Conservation (phyloP, 768 basidiomycete genomes). For the Gloeopeniophorella convolvens region DNA sequence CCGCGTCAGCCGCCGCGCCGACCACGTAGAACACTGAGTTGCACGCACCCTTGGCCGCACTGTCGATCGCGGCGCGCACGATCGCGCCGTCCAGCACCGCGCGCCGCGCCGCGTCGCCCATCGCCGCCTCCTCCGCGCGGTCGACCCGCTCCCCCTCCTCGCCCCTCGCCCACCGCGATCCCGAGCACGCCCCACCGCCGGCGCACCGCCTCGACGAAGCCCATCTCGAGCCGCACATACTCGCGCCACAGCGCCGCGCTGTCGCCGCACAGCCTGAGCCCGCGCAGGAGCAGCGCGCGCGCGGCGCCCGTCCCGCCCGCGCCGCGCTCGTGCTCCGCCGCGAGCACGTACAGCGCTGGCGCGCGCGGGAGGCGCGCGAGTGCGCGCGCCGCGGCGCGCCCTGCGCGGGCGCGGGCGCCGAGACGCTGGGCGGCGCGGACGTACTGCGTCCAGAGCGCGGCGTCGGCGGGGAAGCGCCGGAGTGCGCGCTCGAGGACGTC, state of each 20-base stretch:
- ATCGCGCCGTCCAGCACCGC: constrained; percentile 75
- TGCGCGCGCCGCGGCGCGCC: constrained; percentile 88
- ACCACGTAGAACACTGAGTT: no score
- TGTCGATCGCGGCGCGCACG: constrained; percentile 68
- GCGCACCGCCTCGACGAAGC: constrained; percentile 74
- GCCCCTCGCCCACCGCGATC: constrained; percentile 33
- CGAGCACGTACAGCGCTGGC: constrained; percentile 74
- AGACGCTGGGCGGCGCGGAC: constrained; percentile 78
- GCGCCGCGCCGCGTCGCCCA: constrained; percentile 49
- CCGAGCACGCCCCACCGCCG: constrained; percentile 79
- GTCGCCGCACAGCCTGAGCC: constrained; percentile 69
- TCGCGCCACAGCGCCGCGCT: constrained; percentile 80
- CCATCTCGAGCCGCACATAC: constrained; percentile 86
- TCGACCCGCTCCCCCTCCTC: constrained; percentile 23
- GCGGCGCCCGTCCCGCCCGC: constrained; percentile 72
- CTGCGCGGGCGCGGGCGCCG: constrained; percentile 76
- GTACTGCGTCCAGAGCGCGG: constrained; percentile 86
- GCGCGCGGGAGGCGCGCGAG: no score
- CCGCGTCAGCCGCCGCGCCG: constrained; percentile 4
- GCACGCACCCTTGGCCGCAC: constrained; percentile 62
- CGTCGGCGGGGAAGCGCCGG: constrained; percentile 81
- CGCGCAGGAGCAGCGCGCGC: constrained; percentile 77
- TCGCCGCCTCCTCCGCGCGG: constrained; percentile 36
- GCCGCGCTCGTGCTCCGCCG: constrained; percentile 76
- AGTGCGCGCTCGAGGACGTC: constrained; percentile 89